phyloP scores from a whole-genome alignment of 23 red algal species.

The Gracilaria domingensis region DNA sequence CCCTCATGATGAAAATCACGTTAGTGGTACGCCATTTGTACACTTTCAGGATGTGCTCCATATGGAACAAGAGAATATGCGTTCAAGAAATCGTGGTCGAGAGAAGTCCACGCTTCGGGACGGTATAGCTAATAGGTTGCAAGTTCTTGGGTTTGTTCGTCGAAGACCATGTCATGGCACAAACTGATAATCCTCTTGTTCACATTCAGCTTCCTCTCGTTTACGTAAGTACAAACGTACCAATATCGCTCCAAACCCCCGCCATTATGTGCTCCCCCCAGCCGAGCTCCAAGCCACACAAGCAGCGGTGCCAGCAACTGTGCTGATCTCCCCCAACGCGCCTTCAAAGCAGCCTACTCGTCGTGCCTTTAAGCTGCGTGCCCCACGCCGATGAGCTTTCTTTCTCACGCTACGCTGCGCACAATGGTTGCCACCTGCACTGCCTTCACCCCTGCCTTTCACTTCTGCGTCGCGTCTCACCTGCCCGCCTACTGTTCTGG shows the following conservation, averaged over 20 bases:
- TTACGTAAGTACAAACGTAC: too few relatives aligned
- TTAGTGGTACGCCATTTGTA: constrained; percentile 21
- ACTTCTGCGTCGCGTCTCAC: neutral
- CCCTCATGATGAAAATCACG: constrained; percentile 7
- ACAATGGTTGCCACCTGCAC: constrained; percentile 4
- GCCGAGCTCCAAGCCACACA: neutral
- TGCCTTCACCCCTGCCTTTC: too few relatives aligned
- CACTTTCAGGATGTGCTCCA: constrained; percentile 15
- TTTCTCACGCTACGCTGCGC: constrained; percentile 11
- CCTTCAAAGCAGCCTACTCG: neutral
- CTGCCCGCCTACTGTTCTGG: neutral
- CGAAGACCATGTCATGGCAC: too few relatives aligned
- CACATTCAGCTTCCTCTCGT: too few relatives aligned
- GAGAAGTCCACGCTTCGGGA: neutral
- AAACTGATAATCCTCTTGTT: too few relatives aligned
- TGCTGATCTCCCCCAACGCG: neutral
- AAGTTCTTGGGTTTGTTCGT: neutral
- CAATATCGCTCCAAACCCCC: too few relatives aligned
- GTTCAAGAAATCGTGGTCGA: neutral
- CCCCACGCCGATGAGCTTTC: neutral
- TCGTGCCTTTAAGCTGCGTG: neutral
- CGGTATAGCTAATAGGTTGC: neutral
- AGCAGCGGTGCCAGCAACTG: neutral
- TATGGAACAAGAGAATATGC: neutral
- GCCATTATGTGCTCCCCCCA: too few relatives aligned